Conservation (phyloP, 352 stramenopile genomes). For the Globisporangium canariense region DNA sequence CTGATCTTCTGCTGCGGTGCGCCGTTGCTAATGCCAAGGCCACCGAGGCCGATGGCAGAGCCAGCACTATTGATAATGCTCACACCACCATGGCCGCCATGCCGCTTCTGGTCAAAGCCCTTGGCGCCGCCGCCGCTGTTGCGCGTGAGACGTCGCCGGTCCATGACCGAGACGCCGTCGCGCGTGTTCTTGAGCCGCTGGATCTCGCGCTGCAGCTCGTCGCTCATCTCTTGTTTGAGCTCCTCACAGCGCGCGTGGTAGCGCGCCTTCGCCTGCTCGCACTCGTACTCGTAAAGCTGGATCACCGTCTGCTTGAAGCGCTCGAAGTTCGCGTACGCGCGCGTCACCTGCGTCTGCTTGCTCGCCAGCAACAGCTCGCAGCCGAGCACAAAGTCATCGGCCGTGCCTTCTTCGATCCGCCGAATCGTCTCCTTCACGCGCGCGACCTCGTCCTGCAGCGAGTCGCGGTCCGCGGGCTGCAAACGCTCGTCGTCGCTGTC, state of each 20-base stretch:
- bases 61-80: neutral
- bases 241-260: conserved; percentile 45
- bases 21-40: neutral
- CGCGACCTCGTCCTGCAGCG: conserved; percentile 28
- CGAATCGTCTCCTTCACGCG: conserved; percentile 24
- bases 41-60: conserved; percentile 15
- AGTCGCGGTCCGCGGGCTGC: conserved; percentile 22
- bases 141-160: conserved; percentile 37
- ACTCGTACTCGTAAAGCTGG: conserved; percentile 42
- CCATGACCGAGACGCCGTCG: conserved; percentile 65
- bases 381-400: conserved; percentile 35
- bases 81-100: conserved; percentile 2
- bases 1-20: neutral
- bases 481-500: conserved; percentile 12
- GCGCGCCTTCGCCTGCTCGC: conserved; percentile 28
- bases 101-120: conserved; percentile 17
- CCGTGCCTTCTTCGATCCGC: conserved; percentile 28
- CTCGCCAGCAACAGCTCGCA: conserved; percentile 23
- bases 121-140: conserved; percentile 19
- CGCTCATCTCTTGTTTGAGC: conserved; percentile 49
- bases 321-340: conserved; percentile 28
- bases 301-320: conserved; percentile 24
- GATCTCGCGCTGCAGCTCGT: conserved; percentile 54
- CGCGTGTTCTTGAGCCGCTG: conserved; percentile 47
- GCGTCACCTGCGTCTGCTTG: conserved; percentile 22